Base-by-base conservation (phyloP, 2,329 filamentous ascomycete species). In the Ceratocystis albifundus region DNA sequence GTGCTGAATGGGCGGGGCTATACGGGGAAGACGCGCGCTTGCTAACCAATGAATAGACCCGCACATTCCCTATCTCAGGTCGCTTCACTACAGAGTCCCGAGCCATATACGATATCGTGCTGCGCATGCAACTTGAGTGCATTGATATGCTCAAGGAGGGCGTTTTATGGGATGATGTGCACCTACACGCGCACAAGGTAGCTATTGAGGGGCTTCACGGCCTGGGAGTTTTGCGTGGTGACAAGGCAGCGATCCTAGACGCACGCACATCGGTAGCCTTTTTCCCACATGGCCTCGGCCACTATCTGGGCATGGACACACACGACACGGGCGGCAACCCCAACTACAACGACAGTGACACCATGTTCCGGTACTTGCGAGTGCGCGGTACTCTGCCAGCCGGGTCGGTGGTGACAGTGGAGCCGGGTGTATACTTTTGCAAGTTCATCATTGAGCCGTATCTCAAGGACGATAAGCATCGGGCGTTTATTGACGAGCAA, bases 351-450 rank as follows among this genome's bases (percentile, higher is more conserved):
- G 94, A 99, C 73, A 78, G 82, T 68, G 92, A 99, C 74, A 79
- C 83, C 45, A 84, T 96, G 81, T 97, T 96, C 77, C 82, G 85
- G 65, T 97, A 96, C 73, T 78, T 99, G 68, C 82, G 94, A 57
- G 86, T 96, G 48, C 80, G 94, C 65, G 87, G 89, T 12, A 81
- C 77, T 25, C 75, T 96, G 61, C 90, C 90, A 0, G 87, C 85
- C 0, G 88, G 88, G 6, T 87, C 87, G 62, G 90, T 99, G 28
- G 86, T 99, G 65, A 99, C 94, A 0, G 93, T 97, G 48, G 94
- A 99, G 78, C 94, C 94, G 12, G 94, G 94, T 61, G 84, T 89
- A 69, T 96, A 96, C 77, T 96, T 96, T 75, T 96, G 90, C 76
- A 83, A 84, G 22, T 96, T 92, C 73, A 95, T 95, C 70, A 89